Evolutionary conservation across 139 green algal species (phyloP).

Genomic region (Pycnococcus provasolii): DNA sequence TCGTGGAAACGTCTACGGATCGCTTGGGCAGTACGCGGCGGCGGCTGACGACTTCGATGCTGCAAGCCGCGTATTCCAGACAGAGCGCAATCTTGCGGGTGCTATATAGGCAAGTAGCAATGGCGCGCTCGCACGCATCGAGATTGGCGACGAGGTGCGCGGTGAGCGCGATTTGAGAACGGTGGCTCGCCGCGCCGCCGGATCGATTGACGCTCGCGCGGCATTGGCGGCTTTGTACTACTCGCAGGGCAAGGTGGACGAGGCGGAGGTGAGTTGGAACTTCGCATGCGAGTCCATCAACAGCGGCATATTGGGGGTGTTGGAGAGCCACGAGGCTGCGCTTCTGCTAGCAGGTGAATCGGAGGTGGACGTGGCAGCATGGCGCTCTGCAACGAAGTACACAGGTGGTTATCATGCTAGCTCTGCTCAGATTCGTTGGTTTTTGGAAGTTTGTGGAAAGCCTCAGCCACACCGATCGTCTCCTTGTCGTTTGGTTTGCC

Average conservation of each 20-base stretch:
- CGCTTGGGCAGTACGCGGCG: slow-evolving; percentile 40
- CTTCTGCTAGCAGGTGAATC: too few relatives aligned
- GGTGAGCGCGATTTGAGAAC: slow-evolving; percentile 38
- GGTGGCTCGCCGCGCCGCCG: slow-evolving; percentile 58
- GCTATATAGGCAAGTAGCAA: slow-evolving; percentile 53
- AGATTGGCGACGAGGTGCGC: slow-evolving; percentile 9
- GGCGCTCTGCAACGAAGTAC: too few relatives aligned
- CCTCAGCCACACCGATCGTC: too few relatives aligned
- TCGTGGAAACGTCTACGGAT: slow-evolving; percentile 63
- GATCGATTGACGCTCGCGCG: slow-evolving; percentile 63
- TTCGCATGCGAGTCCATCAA: slow-evolving; percentile 61
- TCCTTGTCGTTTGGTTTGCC: too few relatives aligned
- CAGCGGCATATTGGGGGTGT: slow-evolving; percentile 22
- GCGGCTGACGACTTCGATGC: slow-evolving; percentile 49
- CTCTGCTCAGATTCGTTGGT: too few relatives aligned
- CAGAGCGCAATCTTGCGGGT: slow-evolving; percentile 28
- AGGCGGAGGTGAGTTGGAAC: slow-evolving; percentile 58
- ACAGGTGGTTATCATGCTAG: too few relatives aligned
- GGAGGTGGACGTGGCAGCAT: too few relatives aligned
- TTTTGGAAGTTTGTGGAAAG: too few relatives aligned
- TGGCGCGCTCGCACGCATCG: slow-evolving; percentile 25
- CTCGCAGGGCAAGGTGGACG: slow-evolving; percentile 32
- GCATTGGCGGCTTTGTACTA: slow-evolving; percentile 70
- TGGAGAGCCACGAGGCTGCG: too few relatives aligned
- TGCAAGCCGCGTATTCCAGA: slow-evolving; percentile 35